A percentile compares a stretch with the other conserved stretches of the same genome.
Evolutionary conservation across 208 protist species (phyloP).

Genomic region (Herpetomonas muscarum): DNA sequence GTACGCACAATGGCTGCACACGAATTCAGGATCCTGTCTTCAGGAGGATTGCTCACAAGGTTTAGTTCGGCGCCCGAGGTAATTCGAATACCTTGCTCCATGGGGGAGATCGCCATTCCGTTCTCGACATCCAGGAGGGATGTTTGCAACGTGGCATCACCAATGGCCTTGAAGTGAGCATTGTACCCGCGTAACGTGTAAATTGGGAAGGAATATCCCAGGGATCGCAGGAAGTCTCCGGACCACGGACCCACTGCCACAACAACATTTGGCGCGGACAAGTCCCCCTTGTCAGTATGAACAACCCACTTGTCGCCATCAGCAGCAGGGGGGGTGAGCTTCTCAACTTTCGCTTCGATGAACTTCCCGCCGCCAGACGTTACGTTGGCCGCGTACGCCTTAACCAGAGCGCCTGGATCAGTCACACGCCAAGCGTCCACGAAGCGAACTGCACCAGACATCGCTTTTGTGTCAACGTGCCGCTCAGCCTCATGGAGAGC

Average conservation of each 20-base stretch:
- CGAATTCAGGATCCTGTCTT: constrained; percentile 11
- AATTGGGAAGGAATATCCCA: constrained; percentile 23
- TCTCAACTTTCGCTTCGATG: constrained; percentile 11
- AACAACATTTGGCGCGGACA: constrained; percentile 17
- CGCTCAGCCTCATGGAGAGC: constrained; percentile 3
- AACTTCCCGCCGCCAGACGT: constrained; percentile 11
- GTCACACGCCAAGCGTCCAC: constrained; percentile 12
- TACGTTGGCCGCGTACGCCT: constrained; percentile 15
- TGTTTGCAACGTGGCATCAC: constrained; percentile 9
- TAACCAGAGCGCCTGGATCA: constrained; percentile 14
- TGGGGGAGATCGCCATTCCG: constrained; percentile 18
- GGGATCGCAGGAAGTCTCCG: constrained; percentile 9
- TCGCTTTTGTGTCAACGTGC: neutral
- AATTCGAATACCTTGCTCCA: constrained; percentile 16
- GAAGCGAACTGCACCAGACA: constrained; percentile 13
- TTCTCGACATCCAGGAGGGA: constrained; percentile 23
- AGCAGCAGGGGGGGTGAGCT: neutral
- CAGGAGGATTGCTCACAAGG: constrained; percentile 6
- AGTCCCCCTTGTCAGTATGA: constrained; percentile 1
- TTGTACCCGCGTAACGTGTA: constrained; percentile 29
- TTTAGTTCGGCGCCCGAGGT: constrained; percentile 27
- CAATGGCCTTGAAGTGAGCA: constrained; percentile 16
- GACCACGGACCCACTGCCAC: constrained; percentile 23
- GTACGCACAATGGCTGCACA: constrained; percentile 8
- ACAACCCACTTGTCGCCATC: constrained; percentile 2